Conservation (phyloP, 2,329 filamentous ascomycete genomes). For the Rosellinia necatrix region DNA sequence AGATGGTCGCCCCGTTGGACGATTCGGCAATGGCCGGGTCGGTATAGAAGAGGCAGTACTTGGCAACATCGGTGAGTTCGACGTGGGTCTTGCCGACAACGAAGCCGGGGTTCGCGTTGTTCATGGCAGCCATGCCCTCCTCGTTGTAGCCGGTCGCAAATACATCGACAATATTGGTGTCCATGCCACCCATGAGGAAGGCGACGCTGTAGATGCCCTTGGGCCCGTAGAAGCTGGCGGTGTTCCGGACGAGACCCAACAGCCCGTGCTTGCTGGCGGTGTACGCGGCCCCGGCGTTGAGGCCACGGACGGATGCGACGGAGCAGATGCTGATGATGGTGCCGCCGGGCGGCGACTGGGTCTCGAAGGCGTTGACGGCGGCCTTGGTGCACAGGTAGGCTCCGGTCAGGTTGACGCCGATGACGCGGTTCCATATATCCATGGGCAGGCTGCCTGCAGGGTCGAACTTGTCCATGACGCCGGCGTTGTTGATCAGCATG, state of each 20-base stretch:
- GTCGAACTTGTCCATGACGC: slow-evolving; percentile 61
- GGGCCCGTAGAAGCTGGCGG: slow-evolving; percentile 58
- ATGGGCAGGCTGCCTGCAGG: slow-evolving; percentile 53
- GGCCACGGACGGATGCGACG: slow-evolving; percentile 24
- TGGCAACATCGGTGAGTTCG: slow-evolving; percentile 45
- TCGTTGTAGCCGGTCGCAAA: slow-evolving; percentile 44
- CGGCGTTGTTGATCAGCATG: slow-evolving; percentile 63
- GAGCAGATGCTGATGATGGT: slow-evolving; percentile 36
- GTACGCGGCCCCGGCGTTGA: slow-evolving; percentile 51
- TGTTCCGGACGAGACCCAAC: slow-evolving; percentile 60
- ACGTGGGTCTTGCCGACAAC: slow-evolving; percentile 38
- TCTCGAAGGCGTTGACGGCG: slow-evolving; percentile 54
- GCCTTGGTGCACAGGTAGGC: slow-evolving; percentile 57
- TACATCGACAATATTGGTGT: slow-evolving; percentile 57
- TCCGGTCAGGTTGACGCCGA: slow-evolving; percentile 61
- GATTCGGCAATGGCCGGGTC: slow-evolving; percentile 30
- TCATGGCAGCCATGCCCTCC: slow-evolving; percentile 37
- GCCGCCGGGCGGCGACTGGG: slow-evolving; percentile 39
- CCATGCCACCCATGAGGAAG: slow-evolving; percentile 58
- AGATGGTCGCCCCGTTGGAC: slow-evolving; percentile 31
- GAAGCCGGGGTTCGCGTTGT: slow-evolving; percentile 37
- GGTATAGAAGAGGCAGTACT: slow-evolving; percentile 37
- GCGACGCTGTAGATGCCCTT: slow-evolving; percentile 59
- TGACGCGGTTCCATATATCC: slow-evolving; percentile 56
- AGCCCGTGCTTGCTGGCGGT: slow-evolving; percentile 60